A percentile compares a stretch with the other conserved stretches of the same genome.
Conservation (phyloP, 2,329 filamentous ascomycete species). For the Mycosphaerella sp. region DNA sequence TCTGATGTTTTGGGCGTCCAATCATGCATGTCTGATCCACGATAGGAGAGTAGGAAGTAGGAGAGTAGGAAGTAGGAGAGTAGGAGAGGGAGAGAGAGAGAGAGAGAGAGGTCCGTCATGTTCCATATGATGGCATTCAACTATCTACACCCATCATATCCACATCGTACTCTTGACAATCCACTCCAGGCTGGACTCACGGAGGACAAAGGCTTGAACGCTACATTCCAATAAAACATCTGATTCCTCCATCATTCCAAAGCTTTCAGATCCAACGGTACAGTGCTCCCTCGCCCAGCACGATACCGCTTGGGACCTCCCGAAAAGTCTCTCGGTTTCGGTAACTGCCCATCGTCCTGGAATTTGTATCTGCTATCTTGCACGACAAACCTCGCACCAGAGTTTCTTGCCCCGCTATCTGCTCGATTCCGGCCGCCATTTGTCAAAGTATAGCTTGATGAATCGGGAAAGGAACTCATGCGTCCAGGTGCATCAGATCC, state of each 20-base stretch:
- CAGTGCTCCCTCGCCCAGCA: conserved; percentile 86
- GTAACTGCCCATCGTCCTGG: conserved; percentile 71
- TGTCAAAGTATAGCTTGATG: conserved; percentile 34
- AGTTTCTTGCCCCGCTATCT: conserved; percentile 19
- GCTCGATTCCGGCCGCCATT: conserved; percentile 33
- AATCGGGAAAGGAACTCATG: conserved; percentile 21
- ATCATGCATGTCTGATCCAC: no score
- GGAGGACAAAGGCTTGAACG: conserved; percentile 9
- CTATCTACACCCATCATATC: neutral
- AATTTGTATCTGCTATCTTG: conserved; percentile 77
- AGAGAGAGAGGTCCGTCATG: neutral
- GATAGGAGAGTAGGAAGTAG: no score
- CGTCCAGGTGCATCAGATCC: conserved; percentile 11
- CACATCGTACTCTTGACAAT: neutral
- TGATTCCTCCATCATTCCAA: conserved; percentile 37
- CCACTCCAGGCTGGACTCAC: neutral
- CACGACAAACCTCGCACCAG: conserved; percentile 25
- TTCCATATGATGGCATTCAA: neutral
- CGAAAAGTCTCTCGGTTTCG: conserved; percentile 74
- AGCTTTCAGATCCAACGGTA: conserved; percentile 73
- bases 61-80: no score
- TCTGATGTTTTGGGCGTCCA: no score
- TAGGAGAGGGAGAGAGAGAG: no score
- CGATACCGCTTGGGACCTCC: conserved; percentile 74
- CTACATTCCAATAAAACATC: conserved; percentile 4